Base-by-base conservation (phyloP, 225 moss, liverwort and hornwort genomes). In the Asterella californica region DNA sequence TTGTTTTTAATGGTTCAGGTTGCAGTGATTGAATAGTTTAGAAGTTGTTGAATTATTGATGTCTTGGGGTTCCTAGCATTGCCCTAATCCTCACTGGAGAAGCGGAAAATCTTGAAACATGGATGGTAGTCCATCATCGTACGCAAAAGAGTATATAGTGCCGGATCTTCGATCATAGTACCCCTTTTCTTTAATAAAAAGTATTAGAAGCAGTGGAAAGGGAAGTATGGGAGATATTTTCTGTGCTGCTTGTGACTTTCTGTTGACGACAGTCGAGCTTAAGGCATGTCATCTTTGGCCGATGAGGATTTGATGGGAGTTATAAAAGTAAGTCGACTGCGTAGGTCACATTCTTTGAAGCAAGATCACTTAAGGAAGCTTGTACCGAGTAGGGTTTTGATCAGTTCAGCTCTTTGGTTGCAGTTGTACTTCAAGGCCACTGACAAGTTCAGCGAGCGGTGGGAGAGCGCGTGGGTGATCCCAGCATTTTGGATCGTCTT, bases 351-450 rank as follows among this genome's bases (percentile, higher is more conserved):
- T 18, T 61, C 25, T 25, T 61, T 21, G 61, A 25, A 27, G 61
- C n/a, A 21, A 25, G 61, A 21, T 61, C 8, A 61, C n/a, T 6
- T 0, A 27, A 27, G n/a, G 3, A 25, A n/a, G n/a, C n/a, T 71
- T 71, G n/a, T 47, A n/a, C 17, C 17, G 71, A 71, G 22, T 33
- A 2, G 21, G 25, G 22, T 25, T 57, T 1, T 71, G 71, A 71
- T 37, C n/a, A 30, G 18, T 21, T 74, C 32, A 30, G 18, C 48
- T 59, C 18, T 77, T 37, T 76, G 45, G 18, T 77, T 77, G 76
- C 83, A 87, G 83, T 80, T 99, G n/a, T 99, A 93, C 84, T 93
- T 90, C 78, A 99, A 92, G 81, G 95, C 95, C 49, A 95, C 99
- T 7, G 95, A 99, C 87, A 89, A 92, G 32, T 82, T 78, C 42